Evolutionary conservation across 176 grass and related monocot species (phyloP), one percentile per base, ranked within the genome.

Genomic region (Guadua angustifolia): DNA sequence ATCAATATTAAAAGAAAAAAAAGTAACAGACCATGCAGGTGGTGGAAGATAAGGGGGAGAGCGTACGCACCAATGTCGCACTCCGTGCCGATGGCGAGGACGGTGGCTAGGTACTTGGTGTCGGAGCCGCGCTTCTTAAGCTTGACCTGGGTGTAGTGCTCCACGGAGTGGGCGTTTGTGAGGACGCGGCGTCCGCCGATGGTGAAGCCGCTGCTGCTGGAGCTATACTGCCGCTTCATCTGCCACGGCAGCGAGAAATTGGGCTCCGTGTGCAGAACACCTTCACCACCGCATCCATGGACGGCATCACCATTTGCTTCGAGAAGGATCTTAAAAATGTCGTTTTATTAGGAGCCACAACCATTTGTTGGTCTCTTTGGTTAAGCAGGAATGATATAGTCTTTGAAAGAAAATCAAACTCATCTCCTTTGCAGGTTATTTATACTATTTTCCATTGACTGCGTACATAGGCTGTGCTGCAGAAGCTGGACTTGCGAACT

Each of bases 241-340:
- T 98, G 96, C 96, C 96, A 98, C 0, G 93, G 96, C 62, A 98
- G 77, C 50, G 91, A 98, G 76, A 98, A 95, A 69, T 98, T 95
- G 55, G 93, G 96, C 80, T 95, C 96, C 2, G 96, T 98, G 83
- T 95, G 96, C 96, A 98, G 85, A 98, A 98, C 68, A 98, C 96
- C 89, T 98, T 98, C 49, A 98, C 96, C 25, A 98, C 95, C 4
- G 93, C 93, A 47, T 95, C 96, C 96, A 95, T 98, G 67, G 89
- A 94, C 39, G 96, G 93, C 61, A 94, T 79, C 16, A 90, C 96
- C 83, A n/a, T n/a, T n/a, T n/a, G n/a, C n/a, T n/a, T n/a, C n/a
- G n/a, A n/a, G n/a, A n/a, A n/a, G n/a, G n/a, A n/a, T n/a, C n/a
- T n/a, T n/a, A n/a, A n/a, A n/a, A n/a, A n/a, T n/a, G n/a, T n/a